Evolutionary conservation across 345 rosid species (phyloP), one percentile per base, ranked within the genome.

Genomic region (Carallia brachiata): DNA sequence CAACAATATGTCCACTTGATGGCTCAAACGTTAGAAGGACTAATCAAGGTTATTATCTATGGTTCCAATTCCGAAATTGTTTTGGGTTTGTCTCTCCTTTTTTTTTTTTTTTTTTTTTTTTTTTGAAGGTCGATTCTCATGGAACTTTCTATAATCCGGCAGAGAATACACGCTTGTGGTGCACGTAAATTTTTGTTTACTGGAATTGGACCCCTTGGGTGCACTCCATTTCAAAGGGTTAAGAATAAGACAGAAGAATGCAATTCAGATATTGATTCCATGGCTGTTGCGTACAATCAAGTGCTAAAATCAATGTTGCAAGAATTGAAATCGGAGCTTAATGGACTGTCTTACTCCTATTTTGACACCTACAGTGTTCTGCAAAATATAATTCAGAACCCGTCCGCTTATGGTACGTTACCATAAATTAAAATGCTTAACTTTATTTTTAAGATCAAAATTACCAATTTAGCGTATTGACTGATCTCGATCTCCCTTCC

Each of bases 121-220:
- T 63, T 7, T 6, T 3, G 3, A 23, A 9, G 44, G 18, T 18
- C 4, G 28, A 18, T n/a, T 37, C 2, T 18, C 39, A 62, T 10
- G 12, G 5, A 19, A 18, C 8, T 19, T 27, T 65, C 1, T 13
- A 15, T 0, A 6, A 17, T 65, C 16, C 31, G 31, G 59, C 88
- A 90, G 93, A 73, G 76, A 56, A 16, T 90, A 40, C 47, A 89
- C 60, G 67, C 50, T 5, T 13, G 67, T 1, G 86, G 84, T 64
- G 96, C 85, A 0, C 88, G 86, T 18, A 89, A 82, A 63, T 89
- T 85, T 52, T 75, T 82, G n/a, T 31, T 84, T 4, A 8, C 77
- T 6, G 97, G 90, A n/a, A 62, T 85, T 10, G 85, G 74, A 3
- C 36, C 67, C 16, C 65, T 88, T 18, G 97, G 97, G 6, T 91